Base-by-base conservation (phyloP, 768 basidiomycete species). In the Calocybe gangraenosa region DNA sequence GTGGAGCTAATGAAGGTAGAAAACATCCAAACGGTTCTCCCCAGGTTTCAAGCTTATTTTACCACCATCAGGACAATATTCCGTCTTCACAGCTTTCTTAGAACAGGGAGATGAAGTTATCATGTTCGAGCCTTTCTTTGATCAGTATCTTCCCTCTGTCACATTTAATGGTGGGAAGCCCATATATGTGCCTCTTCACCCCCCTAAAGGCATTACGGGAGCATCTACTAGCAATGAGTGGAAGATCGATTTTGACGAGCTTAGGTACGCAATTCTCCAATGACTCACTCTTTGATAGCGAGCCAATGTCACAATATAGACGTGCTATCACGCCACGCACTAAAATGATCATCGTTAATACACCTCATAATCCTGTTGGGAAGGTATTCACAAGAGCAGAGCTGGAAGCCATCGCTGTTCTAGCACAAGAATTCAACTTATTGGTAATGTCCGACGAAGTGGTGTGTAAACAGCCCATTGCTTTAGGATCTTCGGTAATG, bases 81-180 rank as follows among this genome's bases (percentile, higher is more conserved):
- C 94, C 40, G 89, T 93, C 41, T 89, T 95, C 56, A 79, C 83
- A 9, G 96, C 96, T 0, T 97, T 95, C 69, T 66, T 96, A 31
- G 85, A 97, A 50, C 75, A 79, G 30, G 95, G 87, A 3, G 96
- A 98, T 58, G 96, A 99, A 64, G 95, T 98, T 51, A 95, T 99
- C 65, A 84, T 97, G 79, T 94, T 98, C 59, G 96, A 98, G 66
- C 95, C 94, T 1, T 96, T 92, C 74, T 97, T 96, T 60, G 94
- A 97, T 60, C 94, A 97, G 63, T 95, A 93, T 63, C 76, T 93
- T 41, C 87, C 93, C 18, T 91, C 89, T 5, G 85, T 95, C 42
- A 87, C 85, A 21, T 96, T 97, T 79, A 93, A 95, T 56, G 90
- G 89, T 22, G 95, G 92, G 36, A 82, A 79, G 50, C 92, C 94